Base-by-base conservation (phyloP, 139 green algal species). In the Microglena sp. region DNA sequence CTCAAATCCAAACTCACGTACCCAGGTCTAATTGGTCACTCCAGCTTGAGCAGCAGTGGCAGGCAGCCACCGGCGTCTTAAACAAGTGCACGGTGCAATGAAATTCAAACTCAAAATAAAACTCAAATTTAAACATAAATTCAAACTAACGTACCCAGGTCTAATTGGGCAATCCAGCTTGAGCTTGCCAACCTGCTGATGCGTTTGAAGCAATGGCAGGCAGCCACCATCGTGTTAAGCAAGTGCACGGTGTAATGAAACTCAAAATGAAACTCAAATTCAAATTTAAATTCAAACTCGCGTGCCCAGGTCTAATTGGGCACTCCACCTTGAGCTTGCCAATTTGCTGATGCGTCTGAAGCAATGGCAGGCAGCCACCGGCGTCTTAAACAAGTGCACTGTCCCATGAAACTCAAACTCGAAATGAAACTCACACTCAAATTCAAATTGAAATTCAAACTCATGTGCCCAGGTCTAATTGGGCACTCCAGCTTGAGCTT, bases 101-200 rank as follows among this genome's bases (percentile, higher is more conserved):
- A n/a, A n/a, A n/a, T n/a, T n/a, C n/a, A n/a, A n/a, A n/a, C n/a
- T n/a, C 43, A 53, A 53, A 53, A 53, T 53, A 53, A 53, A n/a
- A n/a, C n/a, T n/a, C n/a, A n/a, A n/a, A n/a, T n/a, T n/a, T n/a
- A n/a, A n/a, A n/a, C n/a, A n/a, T n/a, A n/a, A n/a, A n/a, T n/a
- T n/a, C n/a, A n/a, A n/a, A n/a, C n/a, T n/a, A n/a, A 32, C 59
- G 44, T 36, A 28, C 33, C 40, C 33, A 44, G 24, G 26, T 18
- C 3, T 31, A 70, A 80, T 44, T 56, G 64, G 64, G 8, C 30
- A 4, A 67, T 88, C 55, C 79, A 86, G 70, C 77, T 84, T 28
- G 81, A 84, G 61, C 82, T 93, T 27, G 81, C 77, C 26, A 72
- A 68, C 31, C 69, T 93, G 69, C 76, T 91, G 60, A 60, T 89